Percentiles rank a stretch among this genome's conserved stretches.
Conservation (phyloP, 345 rosid genomes). For the Theobroma cacao region DNA sequence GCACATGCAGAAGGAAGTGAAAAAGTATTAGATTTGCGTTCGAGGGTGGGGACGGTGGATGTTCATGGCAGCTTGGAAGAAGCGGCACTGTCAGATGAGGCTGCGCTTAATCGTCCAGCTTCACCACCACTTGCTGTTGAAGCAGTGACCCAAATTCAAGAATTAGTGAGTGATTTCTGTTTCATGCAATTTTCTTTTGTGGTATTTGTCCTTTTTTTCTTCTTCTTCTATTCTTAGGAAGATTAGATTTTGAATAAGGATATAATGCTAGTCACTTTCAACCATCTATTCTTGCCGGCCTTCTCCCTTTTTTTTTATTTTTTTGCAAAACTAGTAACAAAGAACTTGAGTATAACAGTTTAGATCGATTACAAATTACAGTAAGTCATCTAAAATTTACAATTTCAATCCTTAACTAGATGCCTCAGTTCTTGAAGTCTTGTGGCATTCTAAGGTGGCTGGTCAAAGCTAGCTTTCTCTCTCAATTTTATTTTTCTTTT, state of each 20-base stretch:
- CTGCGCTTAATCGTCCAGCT: neutral
- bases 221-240: too few species aligned
- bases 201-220: neutral
- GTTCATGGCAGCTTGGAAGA: neutral
- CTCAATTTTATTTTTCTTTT: too few species aligned
- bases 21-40: neutral
- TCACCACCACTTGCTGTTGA: neutral
- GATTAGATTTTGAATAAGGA: neutral
- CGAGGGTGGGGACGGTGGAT: neutral
- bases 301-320: neutral
- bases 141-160: neutral
- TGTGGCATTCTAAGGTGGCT: neutral
- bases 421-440: too few species aligned
- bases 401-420: too few species aligned
- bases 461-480: neutral
- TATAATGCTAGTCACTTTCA: neutral
- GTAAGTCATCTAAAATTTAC: too few species aligned
- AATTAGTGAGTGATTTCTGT: neutral
- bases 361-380: too few species aligned
- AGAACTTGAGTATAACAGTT: neutral
- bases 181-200: neutral
- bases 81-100: conserved; percentile 5
- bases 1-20: neutral
- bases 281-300: neutral
- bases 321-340: neutral